Evolutionary conservation across 345 rosid genomes (phyloP).

Genomic region (Viola odorata): DNA sequence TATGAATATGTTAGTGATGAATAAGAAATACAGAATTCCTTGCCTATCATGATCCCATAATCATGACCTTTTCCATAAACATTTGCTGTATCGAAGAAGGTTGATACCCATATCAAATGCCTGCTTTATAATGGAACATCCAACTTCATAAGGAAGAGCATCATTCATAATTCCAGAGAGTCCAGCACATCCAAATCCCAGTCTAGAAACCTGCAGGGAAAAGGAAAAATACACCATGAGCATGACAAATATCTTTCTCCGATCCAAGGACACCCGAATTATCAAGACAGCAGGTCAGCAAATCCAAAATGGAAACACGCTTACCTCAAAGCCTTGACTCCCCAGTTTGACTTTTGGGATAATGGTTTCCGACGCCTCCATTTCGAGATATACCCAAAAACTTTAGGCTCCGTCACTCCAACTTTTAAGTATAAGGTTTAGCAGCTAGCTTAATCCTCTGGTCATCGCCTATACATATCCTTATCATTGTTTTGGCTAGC

Average conservation of each 20-base stretch:
- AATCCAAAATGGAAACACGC: neutral
- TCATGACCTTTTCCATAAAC: conserved; percentile 31
- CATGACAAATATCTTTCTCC: neutral
- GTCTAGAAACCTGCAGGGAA: conserved; percentile 32
- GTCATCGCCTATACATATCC: too few relatives aligned
- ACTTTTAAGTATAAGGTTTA: too few relatives aligned
- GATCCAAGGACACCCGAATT: neutral
- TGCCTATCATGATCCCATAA: conserved; percentile 46
- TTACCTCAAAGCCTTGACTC: conserved; percentile 38
- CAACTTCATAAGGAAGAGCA: conserved; percentile 44
- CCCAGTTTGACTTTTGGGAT: conserved; percentile 38
- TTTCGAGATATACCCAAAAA: neutral
- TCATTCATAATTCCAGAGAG: conserved; percentile 36
- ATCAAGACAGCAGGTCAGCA: neutral
- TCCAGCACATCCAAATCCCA: conserved; percentile 50
- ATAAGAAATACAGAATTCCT: conserved; percentile 17
- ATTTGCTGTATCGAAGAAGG: conserved; percentile 43
- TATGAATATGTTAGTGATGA: too few relatives aligned
- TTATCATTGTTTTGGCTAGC: too few relatives aligned
- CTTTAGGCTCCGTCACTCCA: neutral
- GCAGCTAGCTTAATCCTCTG: too few relatives aligned
- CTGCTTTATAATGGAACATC: conserved; percentile 31
- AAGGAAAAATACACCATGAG: neutral
- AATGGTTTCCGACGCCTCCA: conserved; percentile 21
- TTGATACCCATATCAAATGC: conserved; percentile 43